Conservation (phyloP, 2,329 filamentous ascomycete genomes). For the Colletotrichum ledebouriae region DNA sequence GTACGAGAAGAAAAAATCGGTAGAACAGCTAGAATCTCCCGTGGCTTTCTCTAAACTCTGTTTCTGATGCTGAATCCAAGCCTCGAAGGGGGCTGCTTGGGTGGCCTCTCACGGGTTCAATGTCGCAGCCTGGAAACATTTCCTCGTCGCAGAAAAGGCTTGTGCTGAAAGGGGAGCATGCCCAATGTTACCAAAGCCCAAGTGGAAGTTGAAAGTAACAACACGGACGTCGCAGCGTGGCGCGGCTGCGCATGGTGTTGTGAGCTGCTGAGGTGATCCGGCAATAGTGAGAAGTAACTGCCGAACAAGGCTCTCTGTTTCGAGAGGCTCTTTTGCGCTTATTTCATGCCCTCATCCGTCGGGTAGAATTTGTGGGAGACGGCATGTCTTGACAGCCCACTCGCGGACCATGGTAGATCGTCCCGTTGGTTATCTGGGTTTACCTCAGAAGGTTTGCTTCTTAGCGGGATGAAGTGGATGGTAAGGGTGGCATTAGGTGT, state of each 20-base stretch:
- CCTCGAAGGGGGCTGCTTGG: not conserved
- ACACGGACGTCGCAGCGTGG: slow-evolving; percentile 38
- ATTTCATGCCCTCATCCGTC: slow-evolving; percentile 12
- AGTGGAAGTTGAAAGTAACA: slow-evolving; percentile 18
- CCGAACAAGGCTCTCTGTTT: slow-evolving; percentile 15
- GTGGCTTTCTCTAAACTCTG: not conserved
- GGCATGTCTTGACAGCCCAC: slow-evolving; percentile 32
- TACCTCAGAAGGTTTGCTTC: not conserved
- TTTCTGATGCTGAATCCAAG: slow-evolving; percentile 16
- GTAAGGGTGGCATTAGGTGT: not conserved
- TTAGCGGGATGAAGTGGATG: slow-evolving; percentile 8
- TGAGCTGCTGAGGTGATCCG: slow-evolving; percentile 32
- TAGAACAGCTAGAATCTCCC: not conserved
- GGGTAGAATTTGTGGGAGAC: not conserved
- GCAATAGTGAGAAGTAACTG: slow-evolving; percentile 26
- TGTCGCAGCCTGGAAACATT: slow-evolving; percentile 30
- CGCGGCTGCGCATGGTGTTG: slow-evolving; percentile 16
- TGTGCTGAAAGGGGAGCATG: slow-evolving; percentile 23
- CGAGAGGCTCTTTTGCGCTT: slow-evolving; percentile 31
- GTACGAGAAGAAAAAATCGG: not conserved
- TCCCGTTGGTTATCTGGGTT: slow-evolving; percentile 30
- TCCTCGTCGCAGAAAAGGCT: slow-evolving; percentile 31
- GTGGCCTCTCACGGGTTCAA: slow-evolving; percentile 20
- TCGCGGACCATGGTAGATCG: slow-evolving; percentile 25
- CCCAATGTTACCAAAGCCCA: not conserved